Conservation (phyloP, 78 protist species). For the Dictyostelium capitatum region DNA sequence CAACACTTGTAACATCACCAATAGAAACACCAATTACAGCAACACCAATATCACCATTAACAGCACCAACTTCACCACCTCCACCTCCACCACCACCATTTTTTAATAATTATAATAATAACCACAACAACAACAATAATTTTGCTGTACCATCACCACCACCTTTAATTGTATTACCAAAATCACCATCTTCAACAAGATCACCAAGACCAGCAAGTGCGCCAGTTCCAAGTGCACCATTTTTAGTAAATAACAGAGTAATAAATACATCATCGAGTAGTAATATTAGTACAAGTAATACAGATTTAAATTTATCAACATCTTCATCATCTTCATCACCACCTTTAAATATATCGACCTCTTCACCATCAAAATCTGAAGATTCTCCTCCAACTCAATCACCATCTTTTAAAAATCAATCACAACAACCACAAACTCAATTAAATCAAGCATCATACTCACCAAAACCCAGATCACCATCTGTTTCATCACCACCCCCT, state of each 20-base stretch:
- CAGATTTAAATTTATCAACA: constrained; percentile 36
- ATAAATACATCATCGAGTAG: not conserved
- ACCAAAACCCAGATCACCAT: constrained; percentile 67
- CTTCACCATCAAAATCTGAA: constrained; percentile 35
- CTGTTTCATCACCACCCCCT: constrained; percentile 52
- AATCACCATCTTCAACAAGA: constrained; percentile 54
- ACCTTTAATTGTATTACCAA: constrained; percentile 47
- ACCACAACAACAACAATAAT: not conserved
- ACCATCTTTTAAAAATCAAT: constrained; percentile 9
- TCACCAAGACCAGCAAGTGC: constrained; percentile 70
- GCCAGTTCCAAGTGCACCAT: constrained; percentile 72
- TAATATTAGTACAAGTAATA: not conserved
- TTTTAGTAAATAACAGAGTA: constrained; percentile 29
- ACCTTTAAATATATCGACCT: not conserved
- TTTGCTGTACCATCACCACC: constrained; percentile 28
- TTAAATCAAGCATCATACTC: not conserved
- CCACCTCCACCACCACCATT: constrained; percentile 1
- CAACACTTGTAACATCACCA: constrained; percentile 1
- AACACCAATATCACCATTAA: constrained; percentile 20
- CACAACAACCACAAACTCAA: constrained; percentile 4
- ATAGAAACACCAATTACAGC: constrained; percentile 35
- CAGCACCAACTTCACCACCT: constrained; percentile 35
- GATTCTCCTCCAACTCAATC: constrained; percentile 36
- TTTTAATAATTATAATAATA: not conserved
- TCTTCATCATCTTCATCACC: constrained; percentile 49